Conservation (phyloP, 1,284 basidiomycete species). For the Malassezia sp. region DNA sequence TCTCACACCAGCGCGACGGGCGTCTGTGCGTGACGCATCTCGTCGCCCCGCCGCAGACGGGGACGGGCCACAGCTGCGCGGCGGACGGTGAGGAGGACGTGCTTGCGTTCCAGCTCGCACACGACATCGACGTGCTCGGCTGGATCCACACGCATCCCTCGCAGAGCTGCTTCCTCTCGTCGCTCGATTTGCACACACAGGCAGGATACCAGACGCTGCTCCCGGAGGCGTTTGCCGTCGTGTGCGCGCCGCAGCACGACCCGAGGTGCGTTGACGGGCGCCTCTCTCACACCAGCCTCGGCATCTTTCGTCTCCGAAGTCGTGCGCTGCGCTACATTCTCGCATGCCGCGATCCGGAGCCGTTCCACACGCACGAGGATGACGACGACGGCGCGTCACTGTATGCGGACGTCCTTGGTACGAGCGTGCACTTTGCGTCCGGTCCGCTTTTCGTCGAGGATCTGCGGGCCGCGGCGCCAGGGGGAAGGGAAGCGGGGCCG, state of each 20-base stretch:
- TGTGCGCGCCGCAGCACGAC: slow-evolving; percentile 66
- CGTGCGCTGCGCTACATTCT: slow-evolving; percentile 56
- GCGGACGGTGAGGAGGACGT: slow-evolving; percentile 78
- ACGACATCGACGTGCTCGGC: slow-evolving; percentile 68
- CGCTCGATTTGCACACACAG: slow-evolving; percentile 77
- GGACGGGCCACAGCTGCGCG: slow-evolving; percentile 72
- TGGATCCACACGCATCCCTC: slow-evolving; percentile 91
- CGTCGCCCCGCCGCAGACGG: slow-evolving; percentile 62
- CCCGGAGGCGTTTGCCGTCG: slow-evolving; percentile 78
- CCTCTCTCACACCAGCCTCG: no score
- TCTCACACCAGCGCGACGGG: neutral
- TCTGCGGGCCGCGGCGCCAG: no score
- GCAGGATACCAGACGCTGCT: slow-evolving; percentile 73
- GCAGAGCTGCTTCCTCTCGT: slow-evolving; percentile 69
- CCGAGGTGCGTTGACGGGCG: no score
- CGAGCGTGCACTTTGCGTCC: no score
- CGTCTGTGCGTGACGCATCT: slow-evolving; percentile 1
- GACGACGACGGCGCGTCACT: neutral
- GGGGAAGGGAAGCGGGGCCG: no score
- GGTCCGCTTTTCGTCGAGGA: no score
- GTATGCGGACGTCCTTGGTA: slow-evolving; percentile 12
- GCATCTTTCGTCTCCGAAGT: slow-evolving; percentile 74
- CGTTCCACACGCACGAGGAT: slow-evolving; percentile 20
- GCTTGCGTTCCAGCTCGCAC: slow-evolving; percentile 65
- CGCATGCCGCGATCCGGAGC: slow-evolving; percentile 15